Evolutionary conservation across 2,329 filamentous ascomycete genomes (phyloP).

Genomic region (Fusarium graminum): DNA sequence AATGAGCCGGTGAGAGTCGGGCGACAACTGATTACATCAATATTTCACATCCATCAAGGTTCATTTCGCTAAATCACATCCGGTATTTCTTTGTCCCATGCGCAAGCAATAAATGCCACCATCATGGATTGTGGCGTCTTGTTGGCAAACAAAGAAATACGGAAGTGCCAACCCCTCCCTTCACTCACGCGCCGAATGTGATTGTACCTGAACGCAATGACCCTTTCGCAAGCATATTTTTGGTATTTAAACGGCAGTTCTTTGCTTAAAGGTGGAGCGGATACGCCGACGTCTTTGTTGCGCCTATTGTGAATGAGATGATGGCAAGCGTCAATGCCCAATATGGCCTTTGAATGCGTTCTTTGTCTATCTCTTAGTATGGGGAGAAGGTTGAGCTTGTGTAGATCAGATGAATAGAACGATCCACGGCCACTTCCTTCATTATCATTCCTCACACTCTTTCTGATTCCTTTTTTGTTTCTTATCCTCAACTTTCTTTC

Average conservation of each 20-base stretch:
- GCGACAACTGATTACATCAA: not conserved
- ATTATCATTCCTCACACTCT: conserved; percentile 1
- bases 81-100: conserved; percentile 24
- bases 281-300: conserved; percentile 43
- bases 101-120: not conserved
- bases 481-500: conserved; percentile 1
- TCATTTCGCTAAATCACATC: not conserved
- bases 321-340: conserved; percentile 17
- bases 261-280: conserved; percentile 16
- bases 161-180: conserved; percentile 5
- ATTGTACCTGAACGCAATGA: conserved; percentile 5
- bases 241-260: not conserved
- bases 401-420: not conserved
- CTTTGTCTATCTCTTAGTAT: conserved; percentile 21
- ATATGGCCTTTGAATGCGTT: conserved; percentile 3
- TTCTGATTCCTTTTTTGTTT: not conserved
- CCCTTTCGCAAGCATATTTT: conserved; percentile 7
- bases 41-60: conserved; percentile 1
- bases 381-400: conserved; percentile 13
- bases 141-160: conserved; percentile 41
- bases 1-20: not conserved
- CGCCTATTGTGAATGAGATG: conserved; percentile 22
- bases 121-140: conserved; percentile 32
- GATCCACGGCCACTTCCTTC: not conserved
- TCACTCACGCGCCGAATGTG: conserved; percentile 5